Evolutionary conservation across 495 filamentous ascomycete species (phyloP), one percentile per base, ranked within the genome.

Genomic region (Trichoderma gamsii): DNA sequence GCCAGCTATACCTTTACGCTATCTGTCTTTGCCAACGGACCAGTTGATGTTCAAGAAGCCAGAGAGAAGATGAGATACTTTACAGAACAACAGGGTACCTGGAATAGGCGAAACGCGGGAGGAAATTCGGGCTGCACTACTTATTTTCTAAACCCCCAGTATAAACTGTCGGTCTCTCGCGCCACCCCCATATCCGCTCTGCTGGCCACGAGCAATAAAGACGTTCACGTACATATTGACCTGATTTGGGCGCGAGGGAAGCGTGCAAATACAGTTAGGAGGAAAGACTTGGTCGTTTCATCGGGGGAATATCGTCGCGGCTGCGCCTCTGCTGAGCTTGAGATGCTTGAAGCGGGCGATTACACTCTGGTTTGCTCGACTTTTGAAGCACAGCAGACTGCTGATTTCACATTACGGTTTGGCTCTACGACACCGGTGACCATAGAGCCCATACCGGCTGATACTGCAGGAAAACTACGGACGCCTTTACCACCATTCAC

Each of bases 331-430:
- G 88, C 88, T 4, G 85, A 89, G 66, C 75, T 85, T 15, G 74
- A 76, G 16, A 74, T 73, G 8, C 76, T 94, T 9, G 83, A 84
- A 32, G 76, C 81, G 3, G 94, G 94, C 3, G 83, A 81, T 0
- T 98, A 98, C 77, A 97, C 92, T 0, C 83, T 97, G 63, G 88
- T 98, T 13, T 90, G 87, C 71, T 93, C 90, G 9, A 97, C 95
- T 1, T 97, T 96, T 74, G 92, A 96, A 59, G 84, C 88, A 0
- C 87, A 87, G 38, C 89, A 93, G 73, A 77, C 85, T 3, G 92
- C 86, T 2, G 81, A 81, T n/a, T 98, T 96, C 77, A 86, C 81
- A 3, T 80, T 99, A 32, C 86, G 86, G 71, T 82, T 96, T 43
- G 86, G 84, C 12, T 86, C 90, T n/a, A 84, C 79, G 27, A 76